phyloP scores from a whole-genome alignment of 805 yeast species.

The Zygoascus ofunaensis region DNA sequence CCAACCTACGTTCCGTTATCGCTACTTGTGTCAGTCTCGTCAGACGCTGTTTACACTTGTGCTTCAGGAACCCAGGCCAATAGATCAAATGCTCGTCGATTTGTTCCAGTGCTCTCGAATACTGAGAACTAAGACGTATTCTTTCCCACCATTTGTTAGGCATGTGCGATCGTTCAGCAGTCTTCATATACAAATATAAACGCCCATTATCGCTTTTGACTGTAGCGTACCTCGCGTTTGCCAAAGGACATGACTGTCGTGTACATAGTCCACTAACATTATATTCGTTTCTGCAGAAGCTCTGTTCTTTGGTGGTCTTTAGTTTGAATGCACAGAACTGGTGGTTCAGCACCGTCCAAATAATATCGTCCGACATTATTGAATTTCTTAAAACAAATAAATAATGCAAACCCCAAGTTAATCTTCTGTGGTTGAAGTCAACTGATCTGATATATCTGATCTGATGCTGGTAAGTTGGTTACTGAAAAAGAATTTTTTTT shows the following conservation, averaged over 20 bases:
- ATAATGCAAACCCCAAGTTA: constrained; percentile 4
- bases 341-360: constrained; percentile 95
- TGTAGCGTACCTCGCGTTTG: constrained; percentile 42
- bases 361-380: constrained; percentile 37
- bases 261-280: constrained; percentile 91
- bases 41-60: constrained; percentile 92
- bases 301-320: constrained; percentile 80
- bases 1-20: constrained; percentile 87
- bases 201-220: constrained; percentile 29
- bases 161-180: constrained; percentile 94
- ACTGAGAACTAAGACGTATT: constrained; percentile 80
- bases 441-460: no score
- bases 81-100: constrained; percentile 78
- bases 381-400: constrained; percentile 5
- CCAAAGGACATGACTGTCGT: constrained; percentile 92
- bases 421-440: no score
- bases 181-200: constrained; percentile 66
- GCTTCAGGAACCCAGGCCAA: constrained; percentile 87
- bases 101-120: constrained; percentile 77
- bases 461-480: no score
- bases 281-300: constrained; percentile 91
- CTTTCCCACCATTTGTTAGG: constrained; percentile 95
- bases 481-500: neutral
- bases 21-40: constrained; percentile 94
- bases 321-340: constrained; percentile 93